phyloP scores from a whole-genome alignment of 2,329 filamentous ascomycete species.

The Hansfordia pulvinata region DNA sequence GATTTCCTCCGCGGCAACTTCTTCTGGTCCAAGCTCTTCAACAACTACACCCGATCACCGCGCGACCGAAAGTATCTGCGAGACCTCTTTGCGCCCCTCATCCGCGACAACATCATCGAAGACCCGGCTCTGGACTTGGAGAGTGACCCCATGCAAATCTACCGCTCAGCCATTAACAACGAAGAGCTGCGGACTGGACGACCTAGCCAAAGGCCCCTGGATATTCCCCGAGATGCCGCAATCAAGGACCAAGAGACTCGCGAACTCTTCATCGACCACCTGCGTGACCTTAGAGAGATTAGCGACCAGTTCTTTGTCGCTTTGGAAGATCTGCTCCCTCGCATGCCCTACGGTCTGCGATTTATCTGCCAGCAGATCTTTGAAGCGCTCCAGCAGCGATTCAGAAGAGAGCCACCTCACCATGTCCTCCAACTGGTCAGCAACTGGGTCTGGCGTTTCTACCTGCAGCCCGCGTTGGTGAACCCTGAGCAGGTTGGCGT shows the following conservation, averaged over 20 bases:
- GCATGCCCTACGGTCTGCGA: slow-evolving; percentile 86
- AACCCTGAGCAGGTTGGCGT: slow-evolving; percentile 88
- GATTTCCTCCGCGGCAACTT: slow-evolving; percentile 84
- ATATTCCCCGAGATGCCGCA: slow-evolving; percentile 84
- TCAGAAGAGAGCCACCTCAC: slow-evolving; percentile 65
- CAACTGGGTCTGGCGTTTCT: slow-evolving; percentile 89
- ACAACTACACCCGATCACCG: slow-evolving; percentile 80
- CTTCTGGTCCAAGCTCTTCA: slow-evolving; percentile 82
- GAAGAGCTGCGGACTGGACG: slow-evolving; percentile 87
- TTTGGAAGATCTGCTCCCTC: slow-evolving; percentile 70
- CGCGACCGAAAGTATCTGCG: slow-evolving; percentile 86
- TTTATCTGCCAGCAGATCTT: slow-evolving; percentile 82
- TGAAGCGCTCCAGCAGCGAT: slow-evolving; percentile 61
- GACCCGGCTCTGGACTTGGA: slow-evolving; percentile 85
- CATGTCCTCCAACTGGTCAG: slow-evolving; percentile 72
- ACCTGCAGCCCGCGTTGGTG: slow-evolving; percentile 79
- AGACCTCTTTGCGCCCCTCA: slow-evolving; percentile 70
- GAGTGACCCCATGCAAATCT: slow-evolving; percentile 95
- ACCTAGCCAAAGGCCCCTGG: slow-evolving; percentile 65
- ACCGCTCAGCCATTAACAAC: slow-evolving; percentile 89
- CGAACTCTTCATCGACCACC: slow-evolving; percentile 82
- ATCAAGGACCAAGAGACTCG: slow-evolving; percentile 91
- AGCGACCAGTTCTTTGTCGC: slow-evolving; percentile 78
- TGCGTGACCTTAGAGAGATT: slow-evolving; percentile 88
- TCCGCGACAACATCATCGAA: slow-evolving; percentile 86